Evolutionary conservation across 495 filamentous ascomycete genomes (phyloP), one percentile per base, ranked within the genome.

Genomic region (Rusavskia elegans): DNA sequence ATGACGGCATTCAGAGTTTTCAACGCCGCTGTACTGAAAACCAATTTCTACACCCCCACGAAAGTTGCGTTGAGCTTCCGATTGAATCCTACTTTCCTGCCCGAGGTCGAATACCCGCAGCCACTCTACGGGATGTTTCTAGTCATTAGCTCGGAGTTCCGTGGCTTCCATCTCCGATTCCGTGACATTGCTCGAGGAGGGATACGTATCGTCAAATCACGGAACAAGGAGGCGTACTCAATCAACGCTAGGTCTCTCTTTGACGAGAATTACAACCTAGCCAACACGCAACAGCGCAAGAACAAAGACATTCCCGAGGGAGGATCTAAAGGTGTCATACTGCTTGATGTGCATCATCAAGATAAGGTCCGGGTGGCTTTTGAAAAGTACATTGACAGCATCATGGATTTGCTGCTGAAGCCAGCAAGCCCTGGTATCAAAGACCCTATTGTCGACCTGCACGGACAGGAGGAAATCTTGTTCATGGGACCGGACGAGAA

Each of bases 231-330:
- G 67, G 85, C 88, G 1, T 98, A 95, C 63, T 76, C 84, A 54
- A 96, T 97, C 73, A 98, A 98, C 59, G 89, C 89, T 11, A 84
- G 93, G 40, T 92, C 84, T 19, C 74, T 97, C 45, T 98, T 98
- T 58, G 92, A 98, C 56, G 92, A 98, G 69, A 98, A 98, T 68
- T 98, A 98, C 68, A 90, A 89, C 54, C 79, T 98, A 55, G 92
- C 92, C 55, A 97, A 92, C 66, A 98, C 92, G 0, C 92, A 98
- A 67, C 93, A 97, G 72, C 86, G 93, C 61, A 98, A 98, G 79
- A 98, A 98, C 74, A 98, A 98, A 72, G 92, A 98, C 61, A 98
- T 98, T 40, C 92, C 92, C n/a, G 92, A 98, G 73, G 92, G 92
- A 50, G 92, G 92, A 52, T 92, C 90, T 50, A 98, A 98, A 72